Percentiles rank a stretch among this genome's conserved stretches.
phyloP scores from a whole-genome alignment of 345 rosid genomes.

The Eucalyptus globulus region DNA sequence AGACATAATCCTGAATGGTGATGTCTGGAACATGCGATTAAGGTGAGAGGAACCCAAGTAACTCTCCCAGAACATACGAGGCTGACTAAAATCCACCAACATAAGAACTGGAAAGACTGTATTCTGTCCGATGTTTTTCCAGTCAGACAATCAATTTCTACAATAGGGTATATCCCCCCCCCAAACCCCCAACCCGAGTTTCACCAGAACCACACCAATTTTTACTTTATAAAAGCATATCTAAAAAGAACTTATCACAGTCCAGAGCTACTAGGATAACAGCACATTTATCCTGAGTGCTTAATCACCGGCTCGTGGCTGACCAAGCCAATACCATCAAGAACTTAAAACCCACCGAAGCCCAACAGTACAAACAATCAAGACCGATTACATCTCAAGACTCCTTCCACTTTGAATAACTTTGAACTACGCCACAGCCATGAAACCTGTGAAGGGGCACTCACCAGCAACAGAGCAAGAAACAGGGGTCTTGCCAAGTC shows the following conservation, averaged over 20 bases:
- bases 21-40: neutral
- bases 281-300: neutral
- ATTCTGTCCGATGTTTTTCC: neutral
- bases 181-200: neutral
- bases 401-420: neutral
- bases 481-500: conserved; percentile 10
- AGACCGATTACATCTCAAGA: neutral
- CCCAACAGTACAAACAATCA: neutral
- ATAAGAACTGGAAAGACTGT: neutral
- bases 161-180: neutral
- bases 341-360: neutral
- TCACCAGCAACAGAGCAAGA: conserved; percentile 49
- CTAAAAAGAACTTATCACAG: neutral
- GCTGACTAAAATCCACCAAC: neutral
- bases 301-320: neutral
- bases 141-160: neutral
- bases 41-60: neutral
- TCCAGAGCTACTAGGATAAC: neutral
- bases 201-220: neutral
- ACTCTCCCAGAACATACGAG: neutral
- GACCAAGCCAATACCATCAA: neutral
- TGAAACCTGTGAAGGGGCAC: neutral
- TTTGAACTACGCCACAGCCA: neutral
- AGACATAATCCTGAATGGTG: neutral
- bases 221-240: neutral